These are phyloP conservation scores for Neostapfia colusana DNA, from an alignment of 176 grass and related monocot genomes.

Conservation along the genomic window DNA sequence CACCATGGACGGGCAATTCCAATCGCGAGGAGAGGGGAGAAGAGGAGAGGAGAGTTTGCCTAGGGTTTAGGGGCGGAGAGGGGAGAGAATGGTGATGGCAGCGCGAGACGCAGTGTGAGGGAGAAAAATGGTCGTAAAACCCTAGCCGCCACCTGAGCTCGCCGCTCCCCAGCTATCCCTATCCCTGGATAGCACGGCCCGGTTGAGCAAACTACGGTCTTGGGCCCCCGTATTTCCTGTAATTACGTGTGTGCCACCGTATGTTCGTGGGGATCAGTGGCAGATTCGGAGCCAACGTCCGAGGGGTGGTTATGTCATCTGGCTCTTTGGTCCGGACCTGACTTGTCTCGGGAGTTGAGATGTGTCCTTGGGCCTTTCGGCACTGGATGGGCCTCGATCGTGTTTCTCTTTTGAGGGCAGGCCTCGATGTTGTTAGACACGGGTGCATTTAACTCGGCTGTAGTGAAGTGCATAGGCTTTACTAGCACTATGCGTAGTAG, in stretches of 20 bases:
- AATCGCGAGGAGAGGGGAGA: background rate
- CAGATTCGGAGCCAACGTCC: rapidly evolving
- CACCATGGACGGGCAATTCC: conserved; percentile 39
- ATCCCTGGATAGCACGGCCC: background rate
- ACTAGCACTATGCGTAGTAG: background rate
- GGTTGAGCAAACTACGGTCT: background rate
- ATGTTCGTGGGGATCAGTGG: background rate
- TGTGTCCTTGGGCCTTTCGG: background rate
- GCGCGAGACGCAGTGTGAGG: background rate
- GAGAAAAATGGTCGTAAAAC: conserved; percentile 44
- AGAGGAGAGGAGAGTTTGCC: background rate
- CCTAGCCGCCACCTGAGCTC: conserved; percentile 49
- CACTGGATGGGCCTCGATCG: background rate
- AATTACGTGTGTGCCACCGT: background rate
- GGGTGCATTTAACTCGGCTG: background rate
- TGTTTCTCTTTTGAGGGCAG: background rate
- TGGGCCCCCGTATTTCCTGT: rapidly evolving
- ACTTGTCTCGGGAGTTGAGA: background rate
- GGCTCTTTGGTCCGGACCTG: background rate
- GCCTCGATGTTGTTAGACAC: background rate
- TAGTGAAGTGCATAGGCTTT: background rate
- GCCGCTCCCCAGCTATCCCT: background rate
- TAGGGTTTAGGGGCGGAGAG: conserved; percentile 28
- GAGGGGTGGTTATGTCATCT: conserved; percentile 6
- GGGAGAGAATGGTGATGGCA: background rate